Evolutionary conservation across 129 eudicot species (phyloP).

Genomic region (Solidago caesia): DNA sequence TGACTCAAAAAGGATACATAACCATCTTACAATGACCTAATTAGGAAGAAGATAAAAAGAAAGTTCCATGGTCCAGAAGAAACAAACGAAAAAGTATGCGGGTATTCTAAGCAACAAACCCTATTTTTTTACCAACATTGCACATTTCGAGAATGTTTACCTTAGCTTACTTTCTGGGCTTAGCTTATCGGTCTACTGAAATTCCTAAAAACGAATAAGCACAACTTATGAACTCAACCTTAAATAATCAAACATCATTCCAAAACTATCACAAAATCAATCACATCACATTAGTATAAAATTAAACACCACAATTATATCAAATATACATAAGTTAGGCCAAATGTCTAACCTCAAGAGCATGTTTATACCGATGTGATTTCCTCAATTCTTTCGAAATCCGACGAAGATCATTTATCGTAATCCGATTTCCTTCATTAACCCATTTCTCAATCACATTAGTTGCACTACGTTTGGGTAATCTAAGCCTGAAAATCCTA

Average conservation of each 20-base stretch:
- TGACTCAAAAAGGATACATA: too few species aligned
- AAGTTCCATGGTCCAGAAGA: too few species aligned
- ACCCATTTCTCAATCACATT: conserved; percentile 83
- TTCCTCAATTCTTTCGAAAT: conserved; percentile 73
- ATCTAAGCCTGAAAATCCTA: conserved; percentile 77
- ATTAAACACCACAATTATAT: background rate
- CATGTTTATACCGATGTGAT: conserved; percentile 80
- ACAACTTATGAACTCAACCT: background rate
- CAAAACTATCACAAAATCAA: background rate
- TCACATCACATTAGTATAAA: background rate
- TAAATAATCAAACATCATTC: background rate
- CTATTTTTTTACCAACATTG: too few species aligned
- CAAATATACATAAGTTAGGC: background rate
- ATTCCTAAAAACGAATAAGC: too few species aligned
- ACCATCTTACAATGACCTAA: too few species aligned
- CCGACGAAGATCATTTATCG: conserved; percentile 58
- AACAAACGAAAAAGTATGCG: too few species aligned
- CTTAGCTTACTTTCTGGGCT: too few species aligned
- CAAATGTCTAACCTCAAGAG: conserved; percentile 69
- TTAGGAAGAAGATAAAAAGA: too few species aligned
- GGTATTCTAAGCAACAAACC: too few species aligned
- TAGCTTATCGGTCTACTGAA: too few species aligned
- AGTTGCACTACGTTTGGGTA: conserved; percentile 86
- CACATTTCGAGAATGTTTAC: too few species aligned
- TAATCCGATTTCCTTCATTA: conserved; percentile 51